Evolutionary conservation across 2,329 filamentous ascomycete genomes (phyloP), one percentile per base, ranked within the genome.

Genomic region (Cercospora sojina): DNA sequence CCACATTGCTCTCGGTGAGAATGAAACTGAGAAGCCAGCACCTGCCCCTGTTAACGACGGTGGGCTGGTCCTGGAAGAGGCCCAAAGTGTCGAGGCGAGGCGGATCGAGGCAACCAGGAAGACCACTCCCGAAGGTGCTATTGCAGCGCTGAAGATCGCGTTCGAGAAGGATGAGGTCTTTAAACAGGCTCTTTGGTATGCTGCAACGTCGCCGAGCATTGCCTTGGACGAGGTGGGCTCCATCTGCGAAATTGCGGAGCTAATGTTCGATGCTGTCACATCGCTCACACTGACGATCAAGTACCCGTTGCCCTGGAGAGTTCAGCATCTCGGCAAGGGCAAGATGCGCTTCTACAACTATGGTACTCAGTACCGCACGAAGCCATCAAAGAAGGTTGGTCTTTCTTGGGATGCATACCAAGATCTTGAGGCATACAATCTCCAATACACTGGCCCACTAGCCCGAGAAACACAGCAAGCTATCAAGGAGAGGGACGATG

Each of bases 251-350:
- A 79, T 89, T 38, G 87, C 86, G 68, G 79, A 79, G 41, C 76
- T 87, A 65, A 75, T 90, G 16, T 89, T 85, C 70, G 81, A 85
- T 31, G 78, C 85, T 8, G 74, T 80, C n/a, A 83, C 83, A 18
- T 81, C 80, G 20, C 79, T 84, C 29, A 76, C 79, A 20, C 79
- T 88, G n/a, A 77, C 72, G 9, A 72, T 89, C 60, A 82, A 80
- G 66, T 83, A 84, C 64, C 87, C 87, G 27, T 82, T 81, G 12
- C 87, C 86, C 73, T 89, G 85, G 84, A 81, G 78, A 64, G 82
- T 82, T 31, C 77, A 83, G 70, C 79, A 87, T 70, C 67, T 83
- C 23, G 86, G 86, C 62, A 82, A 83, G 71, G 85, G 82, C 25
- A 76, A 74, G 62, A 55, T 80, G n/a, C 69, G 65, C 1, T 79